These are phyloP conservation scores for Colletotrichum sansevieriae DNA, from an alignment of 2,329 filamentous ascomycete species.

Conservation along the genomic window DNA sequence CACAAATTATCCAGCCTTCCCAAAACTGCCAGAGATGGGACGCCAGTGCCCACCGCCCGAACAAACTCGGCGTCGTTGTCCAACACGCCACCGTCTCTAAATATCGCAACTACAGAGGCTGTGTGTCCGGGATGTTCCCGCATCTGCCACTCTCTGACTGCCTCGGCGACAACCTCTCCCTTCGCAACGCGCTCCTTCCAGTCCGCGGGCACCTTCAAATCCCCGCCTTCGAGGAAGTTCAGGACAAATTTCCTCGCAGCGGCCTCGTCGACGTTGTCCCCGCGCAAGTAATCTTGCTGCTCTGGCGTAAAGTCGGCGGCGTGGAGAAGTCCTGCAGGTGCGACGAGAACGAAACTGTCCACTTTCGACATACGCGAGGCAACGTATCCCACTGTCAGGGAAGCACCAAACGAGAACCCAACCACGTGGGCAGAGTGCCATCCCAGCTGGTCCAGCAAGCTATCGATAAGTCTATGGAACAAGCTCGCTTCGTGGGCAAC, in stretches of 20 bases:
- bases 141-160: slow-evolving; percentile 62
- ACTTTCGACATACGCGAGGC: slow-evolving; percentile 48
- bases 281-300: slow-evolving; percentile 45
- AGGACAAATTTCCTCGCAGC: slow-evolving; percentile 53
- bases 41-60: slow-evolving; percentile 35
- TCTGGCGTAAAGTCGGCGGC: slow-evolving; percentile 46
- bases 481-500: slow-evolving; percentile 54
- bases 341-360: slow-evolving; percentile 56
- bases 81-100: slow-evolving; percentile 59
- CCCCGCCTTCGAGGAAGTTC: slow-evolving; percentile 57
- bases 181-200: slow-evolving; percentile 57
- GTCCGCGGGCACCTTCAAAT: slow-evolving; percentile 55
- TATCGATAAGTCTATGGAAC: slow-evolving; percentile 58
- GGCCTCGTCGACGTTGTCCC: slow-evolving; percentile 47
- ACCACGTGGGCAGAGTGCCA: slow-evolving; percentile 61
- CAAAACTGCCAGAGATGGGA: slow-evolving; percentile 43
- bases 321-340: slow-evolving; percentile 60
- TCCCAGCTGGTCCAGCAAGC: slow-evolving; percentile 53
- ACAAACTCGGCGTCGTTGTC: slow-evolving; percentile 48
- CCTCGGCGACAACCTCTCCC: slow-evolving; percentile 61
- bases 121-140: slow-evolving; percentile 59
- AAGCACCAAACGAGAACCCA: slow-evolving; percentile 64
- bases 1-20: slow-evolving; percentile 46
- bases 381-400: slow-evolving; percentile 54
- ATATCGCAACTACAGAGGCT: slow-evolving; percentile 59